phyloP scores from a whole-genome alignment of 2,329 filamentous ascomycete genomes.

The Ilyonectria sp. region DNA sequence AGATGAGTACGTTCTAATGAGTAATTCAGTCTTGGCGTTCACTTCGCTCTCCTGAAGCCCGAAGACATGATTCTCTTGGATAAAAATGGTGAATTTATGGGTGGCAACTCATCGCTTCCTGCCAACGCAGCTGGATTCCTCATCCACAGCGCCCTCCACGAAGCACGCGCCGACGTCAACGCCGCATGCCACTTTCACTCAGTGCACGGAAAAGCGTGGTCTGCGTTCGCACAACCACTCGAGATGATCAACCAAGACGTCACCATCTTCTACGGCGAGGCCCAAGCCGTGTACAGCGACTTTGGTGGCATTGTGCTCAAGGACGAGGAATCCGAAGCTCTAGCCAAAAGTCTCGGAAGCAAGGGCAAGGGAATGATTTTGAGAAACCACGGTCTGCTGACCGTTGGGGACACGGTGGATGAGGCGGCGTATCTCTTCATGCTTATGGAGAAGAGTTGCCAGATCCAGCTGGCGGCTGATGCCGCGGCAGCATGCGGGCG shows the following conservation, averaged over 20 bases:
- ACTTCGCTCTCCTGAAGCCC: constrained; percentile 61
- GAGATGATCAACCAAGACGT: constrained; percentile 79
- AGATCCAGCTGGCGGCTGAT: constrained; percentile 26
- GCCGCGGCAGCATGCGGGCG: constrained; percentile 15
- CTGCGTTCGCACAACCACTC: constrained; percentile 70
- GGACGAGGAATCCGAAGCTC: constrained; percentile 72
- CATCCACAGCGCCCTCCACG: constrained; percentile 76
- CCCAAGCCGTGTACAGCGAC: constrained; percentile 73
- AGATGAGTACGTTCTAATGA: neutral
- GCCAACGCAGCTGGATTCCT: constrained; percentile 78
- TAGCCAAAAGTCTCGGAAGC: constrained; percentile 71
- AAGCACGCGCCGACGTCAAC: constrained; percentile 72
- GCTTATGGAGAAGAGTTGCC: constrained; percentile 24
- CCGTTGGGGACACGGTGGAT: constrained; percentile 24
- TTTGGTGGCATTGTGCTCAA: constrained; percentile 64
- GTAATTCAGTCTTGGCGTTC: constrained; percentile 1
- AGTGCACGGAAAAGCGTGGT: constrained; percentile 75
- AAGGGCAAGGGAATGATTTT: constrained; percentile 61
- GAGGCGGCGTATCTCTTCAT: constrained; percentile 29
- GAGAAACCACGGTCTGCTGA: constrained; percentile 26
- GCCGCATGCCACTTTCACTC: constrained; percentile 79
- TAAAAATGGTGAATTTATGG: constrained; percentile 12
- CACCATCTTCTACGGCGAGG: constrained; percentile 68
- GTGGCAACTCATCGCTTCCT: constrained; percentile 61
- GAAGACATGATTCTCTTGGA: constrained; percentile 76